Base-by-base conservation (phyloP, 164 flowering plant genomes). In the Houttuynia cordata region DNA sequence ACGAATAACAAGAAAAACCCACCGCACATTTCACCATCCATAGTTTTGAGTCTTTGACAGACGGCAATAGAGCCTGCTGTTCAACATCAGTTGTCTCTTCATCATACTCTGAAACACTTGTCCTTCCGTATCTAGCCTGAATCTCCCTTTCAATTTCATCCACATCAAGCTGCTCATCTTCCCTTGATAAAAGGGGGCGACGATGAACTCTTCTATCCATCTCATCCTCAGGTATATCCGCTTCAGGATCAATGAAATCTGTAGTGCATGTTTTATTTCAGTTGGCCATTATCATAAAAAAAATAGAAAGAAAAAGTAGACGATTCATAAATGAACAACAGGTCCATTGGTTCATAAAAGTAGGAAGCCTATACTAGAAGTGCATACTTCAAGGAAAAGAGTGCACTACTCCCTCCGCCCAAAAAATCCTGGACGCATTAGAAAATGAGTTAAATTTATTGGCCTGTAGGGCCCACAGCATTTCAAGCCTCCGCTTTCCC, bases 1-100 rank as follows among this genome's bases (percentile, higher is more conserved):
- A 24, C 12, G 49, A 19, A 57, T 8, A 15, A 7, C 0, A 64
- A 20, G 59, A 52, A 56, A 8, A 61, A n/a, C 90, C 53, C 86
- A 94, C 99, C 83, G 81, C 83, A 69, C 99, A 94, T 74, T 85
- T 91, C 54, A 94, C 93, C 90, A 91, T 87, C 96, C 97, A 94
- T 63, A 94, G 65, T 67, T 94, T 94, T 24, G 99, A 96, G 75
- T 94, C 99, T 68, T 83, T 83, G 34, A 94, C 86, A n/a, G 96
- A 94, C 10, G 97, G 99, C 70, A 91, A 66, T 59, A 94, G 87
- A 57, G 99, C 96, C 73, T 94, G 99, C 60, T 93, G 99, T 25
- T 93, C 99, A 15, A 93, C 97, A 64, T 93, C 96, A 23, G 96
- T 88, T 4, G 94, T 79, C 72, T 88, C 97, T 57, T 91, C 97